Evolutionary conservation across 129 eudicot species (phyloP).

Genomic region (Flaveria sonorensis): DNA sequence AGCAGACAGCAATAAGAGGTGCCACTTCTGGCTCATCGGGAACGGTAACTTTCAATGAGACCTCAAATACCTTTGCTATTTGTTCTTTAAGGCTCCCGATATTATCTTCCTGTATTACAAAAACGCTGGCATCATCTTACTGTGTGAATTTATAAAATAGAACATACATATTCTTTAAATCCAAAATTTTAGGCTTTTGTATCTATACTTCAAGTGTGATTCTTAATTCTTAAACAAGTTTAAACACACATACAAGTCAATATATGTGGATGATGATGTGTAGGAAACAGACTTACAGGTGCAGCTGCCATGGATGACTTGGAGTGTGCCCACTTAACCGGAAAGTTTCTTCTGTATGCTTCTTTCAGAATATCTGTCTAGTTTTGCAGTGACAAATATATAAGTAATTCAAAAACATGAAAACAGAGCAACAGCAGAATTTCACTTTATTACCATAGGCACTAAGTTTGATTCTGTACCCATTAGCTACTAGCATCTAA

Average conservation of each 20-base stretch:
- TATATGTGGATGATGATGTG: neutral
- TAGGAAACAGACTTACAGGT: constrained; percentile 33
- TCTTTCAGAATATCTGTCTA: constrained; percentile 74
- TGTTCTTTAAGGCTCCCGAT: constrained; percentile 68
- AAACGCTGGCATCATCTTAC: constrained; percentile 17
- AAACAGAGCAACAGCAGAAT: neutral
- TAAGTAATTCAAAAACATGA: constrained; percentile 24
- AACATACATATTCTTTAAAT: neutral
- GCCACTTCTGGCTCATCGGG: constrained; percentile 65
- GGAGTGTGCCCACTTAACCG: constrained; percentile 35
- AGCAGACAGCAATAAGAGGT: constrained; percentile 68
- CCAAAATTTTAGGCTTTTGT: neutral
- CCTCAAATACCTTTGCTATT: constrained; percentile 65
- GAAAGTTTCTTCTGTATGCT: constrained; percentile 48
- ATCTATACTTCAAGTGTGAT: neutral
- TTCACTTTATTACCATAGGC: neutral
- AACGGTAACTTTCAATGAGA: constrained; percentile 57
- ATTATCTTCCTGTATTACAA: constrained; percentile 49
- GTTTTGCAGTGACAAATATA: constrained; percentile 43
- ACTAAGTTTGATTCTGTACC: neutral
- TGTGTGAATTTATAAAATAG: neutral
- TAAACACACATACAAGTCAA: neutral
- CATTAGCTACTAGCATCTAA: neutral
- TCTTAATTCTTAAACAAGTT: neutral
- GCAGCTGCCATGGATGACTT: constrained; percentile 62